Base-by-base conservation (phyloP, 192 early-diverging fungal genomes). In the Coemansia sp. region DNA sequence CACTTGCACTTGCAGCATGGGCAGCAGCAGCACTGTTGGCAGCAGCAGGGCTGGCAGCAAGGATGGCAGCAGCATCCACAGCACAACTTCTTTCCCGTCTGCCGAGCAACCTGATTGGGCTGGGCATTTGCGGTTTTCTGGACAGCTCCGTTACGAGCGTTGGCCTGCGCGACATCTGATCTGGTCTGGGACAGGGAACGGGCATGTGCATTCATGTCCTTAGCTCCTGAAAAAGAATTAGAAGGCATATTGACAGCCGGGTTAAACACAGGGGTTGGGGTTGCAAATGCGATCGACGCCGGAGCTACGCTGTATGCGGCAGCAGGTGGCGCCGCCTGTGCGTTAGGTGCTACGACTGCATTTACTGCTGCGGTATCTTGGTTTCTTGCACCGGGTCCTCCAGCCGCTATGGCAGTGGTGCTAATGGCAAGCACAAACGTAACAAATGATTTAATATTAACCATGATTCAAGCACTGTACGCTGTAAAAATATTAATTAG, bases 51-150 rank as follows among this genome's bases (percentile, higher is more conserved):
- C 50, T 72, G 70, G 64, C 70, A 72, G 52, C 69, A 71, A 4
- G 62, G 63, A 1, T 71, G 69, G 69, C 77, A 80, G 64, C 76
- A 77, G 68, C 77, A 79, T n/a, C 68, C 71, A 39, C 77, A 67
- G 65, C 77, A 79, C 39, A 79, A 57, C n/a, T 70, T 60, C 62
- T 79, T 79, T 8, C 77, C 77, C n/a, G n/a, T 43, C 45, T 15
- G 56, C 23, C 57, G 66, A 60, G 12, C 58, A 8, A 42, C 43
- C 38, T 45, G 48, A 10, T 9, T 60, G 26, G 60, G 61, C 41
- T 63, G 65, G 6, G 71, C 16, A 23, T 39, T 41, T 6, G 32
- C 9, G 15, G 39, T 41, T 38, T 41, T 59, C 39, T 26, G 5
- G 57, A 40, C 13, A 8, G 57, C 57, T 16, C 7, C 12, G 9